Conservation (phyloP, 208 protist genomes). For the Trypanosoma conorhini region DNA sequence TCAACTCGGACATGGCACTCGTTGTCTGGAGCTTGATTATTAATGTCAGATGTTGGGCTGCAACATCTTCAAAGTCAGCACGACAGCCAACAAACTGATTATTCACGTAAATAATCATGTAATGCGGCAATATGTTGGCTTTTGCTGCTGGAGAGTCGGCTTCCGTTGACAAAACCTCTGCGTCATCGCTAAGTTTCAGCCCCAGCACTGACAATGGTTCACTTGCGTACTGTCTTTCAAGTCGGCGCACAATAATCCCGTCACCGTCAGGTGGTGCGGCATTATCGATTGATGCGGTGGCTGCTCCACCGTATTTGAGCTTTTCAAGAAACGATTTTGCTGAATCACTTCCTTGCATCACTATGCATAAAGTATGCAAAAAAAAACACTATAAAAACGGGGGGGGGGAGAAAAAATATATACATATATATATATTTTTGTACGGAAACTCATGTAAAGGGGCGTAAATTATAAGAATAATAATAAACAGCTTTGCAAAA, state of each 20-base stretch:
- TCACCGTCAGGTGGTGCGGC: slow-evolving; percentile 48
- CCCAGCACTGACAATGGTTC: slow-evolving; percentile 63
- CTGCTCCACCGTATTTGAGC: slow-evolving; percentile 49
- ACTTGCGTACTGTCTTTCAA: slow-evolving; percentile 57
- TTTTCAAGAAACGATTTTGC: slow-evolving; percentile 60
- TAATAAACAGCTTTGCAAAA: background rate
- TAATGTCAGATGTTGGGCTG: slow-evolving; percentile 48
- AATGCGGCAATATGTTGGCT: slow-evolving; percentile 62
- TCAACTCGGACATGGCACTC: slow-evolving; percentile 65
- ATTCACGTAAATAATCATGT: slow-evolving; percentile 79
- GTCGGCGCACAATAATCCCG: slow-evolving; percentile 47
- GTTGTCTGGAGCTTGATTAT: slow-evolving; percentile 74
- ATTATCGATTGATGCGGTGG: slow-evolving; percentile 50
- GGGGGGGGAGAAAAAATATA: slow-evolving; percentile 7
- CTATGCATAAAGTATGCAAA: slow-evolving; percentile 8
- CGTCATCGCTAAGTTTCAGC: slow-evolving; percentile 69
- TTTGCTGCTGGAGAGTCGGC: slow-evolving; percentile 45
- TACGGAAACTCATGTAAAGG: background rate
- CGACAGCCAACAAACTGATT: slow-evolving; percentile 68
- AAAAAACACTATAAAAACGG: slow-evolving; percentile 19
- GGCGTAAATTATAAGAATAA: background rate
- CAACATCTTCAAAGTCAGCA: slow-evolving; percentile 48
- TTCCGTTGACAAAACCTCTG: slow-evolving; percentile 48
- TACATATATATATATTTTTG: too few species aligned
- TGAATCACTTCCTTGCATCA: slow-evolving; percentile 25